Evolutionary conservation across 768 basidiomycete species (phyloP).

Genomic region (Mycena alexandri): DNA sequence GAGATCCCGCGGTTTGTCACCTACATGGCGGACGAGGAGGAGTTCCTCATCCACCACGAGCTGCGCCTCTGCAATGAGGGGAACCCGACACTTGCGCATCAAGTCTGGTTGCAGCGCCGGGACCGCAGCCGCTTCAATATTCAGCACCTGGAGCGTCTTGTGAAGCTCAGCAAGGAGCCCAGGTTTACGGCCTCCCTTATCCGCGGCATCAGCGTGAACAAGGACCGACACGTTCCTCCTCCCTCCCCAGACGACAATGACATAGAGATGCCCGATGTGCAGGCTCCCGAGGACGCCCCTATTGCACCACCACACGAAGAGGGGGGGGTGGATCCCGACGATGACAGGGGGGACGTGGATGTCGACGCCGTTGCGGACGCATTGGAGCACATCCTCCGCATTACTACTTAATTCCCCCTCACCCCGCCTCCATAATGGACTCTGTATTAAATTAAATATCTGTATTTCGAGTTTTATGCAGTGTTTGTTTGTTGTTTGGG

Average conservation of each 20-base stretch:
- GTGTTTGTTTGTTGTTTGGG: too few species aligned
- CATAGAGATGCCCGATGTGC: not conserved
- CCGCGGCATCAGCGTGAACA: not conserved
- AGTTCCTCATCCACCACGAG: not conserved
- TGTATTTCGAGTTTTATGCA: too few species aligned
- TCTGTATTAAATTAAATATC: too few species aligned
- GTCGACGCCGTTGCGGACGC: not conserved
- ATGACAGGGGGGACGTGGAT: not conserved
- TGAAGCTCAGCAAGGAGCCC: conserved; percentile 1
- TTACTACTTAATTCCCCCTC: not conserved
- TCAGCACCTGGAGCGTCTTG: too few species aligned
- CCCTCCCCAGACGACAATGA: not conserved
- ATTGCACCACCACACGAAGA: not conserved
- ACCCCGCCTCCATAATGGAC: too few species aligned
- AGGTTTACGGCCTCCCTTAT: not conserved
- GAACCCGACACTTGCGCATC: not conserved
- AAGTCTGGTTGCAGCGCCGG: not conserved
- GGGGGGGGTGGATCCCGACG: not conserved
- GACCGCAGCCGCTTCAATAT: not conserved
- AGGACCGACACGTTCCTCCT: not conserved
- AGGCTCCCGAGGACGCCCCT: too few species aligned
- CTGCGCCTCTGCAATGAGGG: not conserved
- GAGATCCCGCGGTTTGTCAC: not conserved
- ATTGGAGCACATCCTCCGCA: not conserved
- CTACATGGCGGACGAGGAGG: conserved; percentile 1